Conservation (phyloP, 441 rosid genomes). For the Adansonia madagascariensis region DNA sequence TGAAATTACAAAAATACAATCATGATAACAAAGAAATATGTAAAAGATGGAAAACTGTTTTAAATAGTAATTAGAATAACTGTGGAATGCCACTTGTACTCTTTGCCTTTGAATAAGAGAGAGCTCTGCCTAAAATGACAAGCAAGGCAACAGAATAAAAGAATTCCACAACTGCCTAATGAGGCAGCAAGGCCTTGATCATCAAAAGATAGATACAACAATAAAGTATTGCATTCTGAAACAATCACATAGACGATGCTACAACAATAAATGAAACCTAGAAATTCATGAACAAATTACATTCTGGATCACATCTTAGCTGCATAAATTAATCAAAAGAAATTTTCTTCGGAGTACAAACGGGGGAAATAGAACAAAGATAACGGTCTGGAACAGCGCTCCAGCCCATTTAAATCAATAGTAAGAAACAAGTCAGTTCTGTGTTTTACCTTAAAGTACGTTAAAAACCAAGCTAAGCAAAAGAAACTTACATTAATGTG, state of each 20-base stretch:
- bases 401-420: neutral
- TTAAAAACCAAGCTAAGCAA: neutral
- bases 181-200: neutral
- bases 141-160: neutral
- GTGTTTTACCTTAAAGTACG: neutral
- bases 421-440: neutral
- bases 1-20: neutral
- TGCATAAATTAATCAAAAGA: neutral
- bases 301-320: slow-evolving; percentile 1
- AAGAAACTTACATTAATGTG: neutral
- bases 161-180: neutral
- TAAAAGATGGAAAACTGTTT: neutral
- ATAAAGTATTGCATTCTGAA: neutral
- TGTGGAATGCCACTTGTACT: neutral
- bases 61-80: neutral
- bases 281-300: neutral
- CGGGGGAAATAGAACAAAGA: neutral
- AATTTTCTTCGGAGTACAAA: neutral
- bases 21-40: neutral
- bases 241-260: neutral
- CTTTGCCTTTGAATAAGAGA: neutral
- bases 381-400: neutral
- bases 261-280: neutral
- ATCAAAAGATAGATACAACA: slow-evolving; percentile 3
- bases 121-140: slow-evolving; percentile 17